Conservation (phyloP, 495 filamentous ascomycete species). For the Pseudomonodictys pantanalensis region DNA sequence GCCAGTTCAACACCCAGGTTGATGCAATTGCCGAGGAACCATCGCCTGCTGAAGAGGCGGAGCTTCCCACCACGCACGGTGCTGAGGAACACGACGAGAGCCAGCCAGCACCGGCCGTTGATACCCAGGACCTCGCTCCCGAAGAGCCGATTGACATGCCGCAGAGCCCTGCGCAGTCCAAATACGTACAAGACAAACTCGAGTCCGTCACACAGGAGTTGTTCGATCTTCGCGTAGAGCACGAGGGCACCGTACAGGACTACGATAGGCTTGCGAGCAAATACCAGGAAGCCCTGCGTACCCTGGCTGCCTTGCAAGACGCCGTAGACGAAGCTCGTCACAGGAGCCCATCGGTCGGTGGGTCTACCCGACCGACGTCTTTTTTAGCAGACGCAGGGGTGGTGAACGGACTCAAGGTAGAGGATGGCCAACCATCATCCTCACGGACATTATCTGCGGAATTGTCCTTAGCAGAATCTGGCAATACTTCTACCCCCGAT, state of each 20-base stretch:
- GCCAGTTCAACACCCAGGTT: slow-evolving; percentile 23
- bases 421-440: slow-evolving; percentile 77
- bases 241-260: slow-evolving; percentile 78
- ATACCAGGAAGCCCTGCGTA: slow-evolving; percentile 83
- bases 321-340: slow-evolving; percentile 79
- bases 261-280: slow-evolving; percentile 80
- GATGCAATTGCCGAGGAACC: slow-evolving; percentile 33
- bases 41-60: slow-evolving; percentile 18
- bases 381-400: slow-evolving; percentile 87
- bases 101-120: slow-evolving; percentile 13
- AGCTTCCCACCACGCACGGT: slow-evolving; percentile 15
- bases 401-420: slow-evolving; percentile 69
- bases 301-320: slow-evolving; percentile 80
- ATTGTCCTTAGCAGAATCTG: slow-evolving; percentile 86
- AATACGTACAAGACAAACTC: slow-evolving; percentile 87
- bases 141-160: slow-evolving; percentile 21
- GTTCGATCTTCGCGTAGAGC: slow-evolving; percentile 82
- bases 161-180: slow-evolving; percentile 74
- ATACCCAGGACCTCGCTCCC: slow-evolving; percentile 45
- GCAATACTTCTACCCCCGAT: slow-evolving; percentile 41
- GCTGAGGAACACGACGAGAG: slow-evolving; percentile 32
- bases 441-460: slow-evolving; percentile 96
- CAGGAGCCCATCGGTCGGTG: slow-evolving; percentile 49
- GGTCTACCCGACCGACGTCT: slow-evolving; percentile 69
- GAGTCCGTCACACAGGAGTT: slow-evolving; percentile 91